Base-by-base conservation (phyloP, 139 green algal species). In the Ulvella scutata region DNA sequence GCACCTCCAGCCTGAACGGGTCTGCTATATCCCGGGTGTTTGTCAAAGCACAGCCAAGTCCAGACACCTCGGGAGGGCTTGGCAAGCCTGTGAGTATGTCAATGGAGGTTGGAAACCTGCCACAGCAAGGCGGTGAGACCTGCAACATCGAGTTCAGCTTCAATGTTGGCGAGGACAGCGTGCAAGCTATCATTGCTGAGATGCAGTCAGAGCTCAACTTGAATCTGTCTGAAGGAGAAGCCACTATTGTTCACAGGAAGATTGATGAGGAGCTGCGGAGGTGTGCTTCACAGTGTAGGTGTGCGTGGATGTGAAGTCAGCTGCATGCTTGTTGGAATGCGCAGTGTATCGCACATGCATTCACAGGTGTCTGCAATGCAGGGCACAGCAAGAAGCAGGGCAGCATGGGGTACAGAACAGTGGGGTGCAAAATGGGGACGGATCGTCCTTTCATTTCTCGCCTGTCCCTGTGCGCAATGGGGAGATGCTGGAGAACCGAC, bases 151-250 rank as follows among this genome's bases (percentile, higher is more conserved):
- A 97, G 78, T 98, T 98, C 84, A 88, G 88, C 3, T 98, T 97
- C 84, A 88, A 96, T 61, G 76, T 91, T 76, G 74, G 44, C 0
- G 82, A 82, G 34, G 94, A 98, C 82, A 97, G 89, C 0, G 87
- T 90, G 0, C 82, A 90, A 21, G 88, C 79, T 73, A 92, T 98
- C 38, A 93, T 94, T 0, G 79, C 62, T 31, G 94, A 98, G 81
- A 98, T 98, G 94, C 93, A 98, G 75, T 78, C 92, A 43, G 93
- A 98, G 74, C 82, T 98, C 62, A 85, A 82, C 20, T 23, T 67
- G 51, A 67, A 67, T 67, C 74, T 96, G 38, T 88, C 82, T 4
- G 80, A 80, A 2, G 81, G 85, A 13, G 88, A 96, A 73, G 90
- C 89, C 17, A 62, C 73, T n/a, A 37, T 75, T 62, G 88, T 91